A percentile compares a stretch with the other conserved stretches of the same genome.
Conservation (phyloP, 352 stramenopile genomes). For the Phytophthora fragariaefolia region DNA sequence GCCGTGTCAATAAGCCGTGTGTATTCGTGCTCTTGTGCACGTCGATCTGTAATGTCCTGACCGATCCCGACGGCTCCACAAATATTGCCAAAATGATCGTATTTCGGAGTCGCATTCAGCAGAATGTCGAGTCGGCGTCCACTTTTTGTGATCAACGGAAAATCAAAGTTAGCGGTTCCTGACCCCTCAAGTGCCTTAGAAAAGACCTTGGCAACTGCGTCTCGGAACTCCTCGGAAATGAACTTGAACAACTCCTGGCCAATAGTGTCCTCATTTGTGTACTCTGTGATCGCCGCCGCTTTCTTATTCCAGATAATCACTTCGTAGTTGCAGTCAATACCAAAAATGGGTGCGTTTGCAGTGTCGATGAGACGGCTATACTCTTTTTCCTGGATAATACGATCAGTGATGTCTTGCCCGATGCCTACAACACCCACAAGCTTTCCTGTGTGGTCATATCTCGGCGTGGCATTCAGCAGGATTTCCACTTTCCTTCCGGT, state of each 20-base stretch:
- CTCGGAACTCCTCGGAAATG: constrained; percentile 64
- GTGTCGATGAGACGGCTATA: constrained; percentile 73
- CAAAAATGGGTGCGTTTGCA: constrained; percentile 74
- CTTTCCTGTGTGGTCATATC: constrained; percentile 58
- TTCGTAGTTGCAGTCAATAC: constrained; percentile 60
- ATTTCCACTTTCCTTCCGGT: constrained; percentile 57
- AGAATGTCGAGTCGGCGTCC: constrained; percentile 59
- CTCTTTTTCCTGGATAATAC: constrained; percentile 71
- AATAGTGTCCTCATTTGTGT: constrained; percentile 85
- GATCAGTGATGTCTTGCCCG: constrained; percentile 65
- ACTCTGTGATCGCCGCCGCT: constrained; percentile 81
- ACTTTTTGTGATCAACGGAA: constrained; percentile 72
- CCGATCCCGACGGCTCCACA: constrained; percentile 70
- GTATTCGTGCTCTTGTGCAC: constrained; percentile 80
- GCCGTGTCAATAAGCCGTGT: constrained; percentile 86
- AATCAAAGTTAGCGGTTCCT: constrained; percentile 81
- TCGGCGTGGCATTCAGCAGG: constrained; percentile 55
- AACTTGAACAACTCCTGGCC: constrained; percentile 68
- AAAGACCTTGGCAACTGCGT: constrained; percentile 65
- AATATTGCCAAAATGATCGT: constrained; percentile 66
- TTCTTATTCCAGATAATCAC: constrained; percentile 93
- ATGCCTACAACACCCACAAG: constrained; percentile 63
- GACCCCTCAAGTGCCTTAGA: constrained; percentile 55
- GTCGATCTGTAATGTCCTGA: constrained; percentile 73
- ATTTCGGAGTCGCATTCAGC: constrained; percentile 65